Percentiles rank a stretch among this genome's conserved stretches.
phyloP scores from a whole-genome alignment of 1,284 basidiomycete species.

The Tilletia setariae region DNA sequence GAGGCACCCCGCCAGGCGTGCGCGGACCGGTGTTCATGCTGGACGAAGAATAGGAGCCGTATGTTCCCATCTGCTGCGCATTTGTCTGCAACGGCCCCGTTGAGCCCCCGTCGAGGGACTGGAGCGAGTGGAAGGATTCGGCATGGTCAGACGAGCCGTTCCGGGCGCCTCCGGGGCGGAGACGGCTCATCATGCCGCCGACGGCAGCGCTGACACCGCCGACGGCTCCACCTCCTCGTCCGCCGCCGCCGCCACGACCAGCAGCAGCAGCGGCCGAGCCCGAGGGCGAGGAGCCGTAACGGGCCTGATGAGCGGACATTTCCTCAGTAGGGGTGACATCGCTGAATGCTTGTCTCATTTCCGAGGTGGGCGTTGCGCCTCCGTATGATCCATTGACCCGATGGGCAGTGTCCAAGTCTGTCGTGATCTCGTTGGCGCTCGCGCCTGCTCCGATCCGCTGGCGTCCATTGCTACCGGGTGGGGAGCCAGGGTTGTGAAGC shows the following conservation, averaged over 20 bases:
- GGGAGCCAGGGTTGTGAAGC: not conserved
- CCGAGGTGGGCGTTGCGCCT: not conserved
- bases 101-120: not conserved
- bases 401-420: no score
- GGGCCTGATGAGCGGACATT: not conserved
- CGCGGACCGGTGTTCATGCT: not conserved
- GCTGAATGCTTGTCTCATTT: constrained; percentile 13
- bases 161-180: not conserved
- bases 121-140: constrained; percentile 10
- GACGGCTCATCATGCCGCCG: constrained; percentile 11
- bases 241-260: not conserved
- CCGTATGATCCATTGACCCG: no score
- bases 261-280: no score
- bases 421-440: no score
- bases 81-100: no score
- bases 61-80: no score
- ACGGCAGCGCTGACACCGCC: not conserved
- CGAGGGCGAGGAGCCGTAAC: no score
- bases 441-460: no score
- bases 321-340: constrained; percentile 4
- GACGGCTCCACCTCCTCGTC: not conserved
- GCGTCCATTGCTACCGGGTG: not conserved
- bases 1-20: not conserved
- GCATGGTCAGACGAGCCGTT: not conserved
- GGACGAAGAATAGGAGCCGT: not conserved